A percentile compares a stretch with the other conserved stretches of the same genome.
Conservation (phyloP, 2,329 filamentous ascomycete species). For the Paracoccidioides lutzii region DNA sequence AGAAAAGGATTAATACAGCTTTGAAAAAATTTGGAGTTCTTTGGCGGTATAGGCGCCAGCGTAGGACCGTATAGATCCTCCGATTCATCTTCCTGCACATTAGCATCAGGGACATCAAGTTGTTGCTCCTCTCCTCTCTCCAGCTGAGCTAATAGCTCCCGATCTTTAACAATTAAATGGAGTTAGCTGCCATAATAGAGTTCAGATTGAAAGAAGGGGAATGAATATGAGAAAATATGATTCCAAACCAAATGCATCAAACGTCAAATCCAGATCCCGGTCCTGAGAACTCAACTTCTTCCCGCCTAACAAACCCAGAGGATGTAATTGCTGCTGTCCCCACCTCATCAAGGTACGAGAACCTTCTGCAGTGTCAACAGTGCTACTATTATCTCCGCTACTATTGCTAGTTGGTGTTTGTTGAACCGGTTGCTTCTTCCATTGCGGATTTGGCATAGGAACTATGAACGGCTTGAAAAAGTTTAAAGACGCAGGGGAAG, state of each 20-base stretch:
- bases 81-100: background rate
- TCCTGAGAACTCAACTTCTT: background rate
- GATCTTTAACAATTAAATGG: conserved; percentile 16
- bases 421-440: background rate
- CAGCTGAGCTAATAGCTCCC: conserved; percentile 26
- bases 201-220: background rate
- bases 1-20: conserved; percentile 15
- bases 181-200: conserved; percentile 8
- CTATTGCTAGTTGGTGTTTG: background rate
- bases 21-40: conserved; percentile 19
- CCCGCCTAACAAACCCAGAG: background rate
- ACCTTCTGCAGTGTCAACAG: no score
- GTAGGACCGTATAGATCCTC: background rate
- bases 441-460: background rate
- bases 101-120: background rate
- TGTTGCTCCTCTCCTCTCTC: conserved; percentile 9
- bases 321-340: background rate
- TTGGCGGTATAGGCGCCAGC: conserved; percentile 3
- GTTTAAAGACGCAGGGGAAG: background rate
- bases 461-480: background rate
- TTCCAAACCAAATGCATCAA: conserved; percentile 38
- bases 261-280: conserved; percentile 19
- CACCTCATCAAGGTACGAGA: background rate
- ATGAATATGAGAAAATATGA: background rate
- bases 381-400: no score